Percentiles rank a stretch among this genome's conserved stretches.
Conservation (phyloP, 306 rosid genomes). For the Castanopsis chinensis region DNA sequence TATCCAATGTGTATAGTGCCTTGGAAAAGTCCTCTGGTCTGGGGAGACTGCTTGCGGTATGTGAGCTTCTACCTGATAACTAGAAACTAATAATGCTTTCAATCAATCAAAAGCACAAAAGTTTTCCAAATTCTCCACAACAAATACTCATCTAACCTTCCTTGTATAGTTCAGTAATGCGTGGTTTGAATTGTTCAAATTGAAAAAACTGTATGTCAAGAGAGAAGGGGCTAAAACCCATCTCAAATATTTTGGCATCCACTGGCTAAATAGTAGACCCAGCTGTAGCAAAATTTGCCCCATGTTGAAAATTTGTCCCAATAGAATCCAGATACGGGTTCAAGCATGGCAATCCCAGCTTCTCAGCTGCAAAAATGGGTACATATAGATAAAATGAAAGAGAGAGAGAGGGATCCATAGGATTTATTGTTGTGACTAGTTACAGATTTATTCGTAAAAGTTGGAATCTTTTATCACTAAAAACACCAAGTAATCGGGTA, state of each 20-base stretch:
- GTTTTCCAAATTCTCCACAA: not conserved
- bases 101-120: constrained; percentile 2
- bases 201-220: constrained; percentile 26
- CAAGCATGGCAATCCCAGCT: constrained; percentile 23
- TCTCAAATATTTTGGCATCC: constrained; percentile 3
- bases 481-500: not conserved
- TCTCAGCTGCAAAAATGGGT: constrained; percentile 20
- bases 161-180: constrained; percentile 11
- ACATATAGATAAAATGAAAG: not conserved
- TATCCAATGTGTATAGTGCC: constrained; percentile 31
- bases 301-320: constrained; percentile 22
- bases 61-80: constrained; percentile 1
- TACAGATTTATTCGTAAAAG: not conserved
- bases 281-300: constrained; percentile 28
- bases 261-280: constrained; percentile 28
- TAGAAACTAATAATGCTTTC: not conserved
- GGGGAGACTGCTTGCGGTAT: constrained; percentile 2
- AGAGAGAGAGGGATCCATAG: not conserved
- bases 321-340: constrained; percentile 26
- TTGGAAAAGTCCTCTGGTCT: constrained; percentile 27
- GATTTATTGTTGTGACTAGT: not conserved
- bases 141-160: constrained; percentile 12
- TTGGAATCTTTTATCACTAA: not conserved
- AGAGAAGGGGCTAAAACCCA: constrained; percentile 31
- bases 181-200: constrained; percentile 30